These are phyloP conservation scores for Begonia loranthoides DNA, from an alignment of 306 rosid genomes.

Conservation along the genomic window DNA sequence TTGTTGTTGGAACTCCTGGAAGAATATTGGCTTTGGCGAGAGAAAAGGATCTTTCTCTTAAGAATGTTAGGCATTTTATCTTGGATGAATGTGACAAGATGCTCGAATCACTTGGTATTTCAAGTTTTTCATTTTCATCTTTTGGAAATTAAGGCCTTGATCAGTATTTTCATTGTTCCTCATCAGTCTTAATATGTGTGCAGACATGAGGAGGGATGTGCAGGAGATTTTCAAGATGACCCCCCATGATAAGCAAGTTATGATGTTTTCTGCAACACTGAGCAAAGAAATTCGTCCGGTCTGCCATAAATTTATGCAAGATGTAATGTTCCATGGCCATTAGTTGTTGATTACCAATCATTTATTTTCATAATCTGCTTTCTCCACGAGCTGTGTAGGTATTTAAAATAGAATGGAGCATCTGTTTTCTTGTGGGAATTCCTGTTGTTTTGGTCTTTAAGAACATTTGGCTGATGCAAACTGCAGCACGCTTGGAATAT, in stretches of 20 bases:
- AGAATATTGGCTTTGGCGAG: conserved; percentile 74
- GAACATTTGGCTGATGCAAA: too few species aligned
- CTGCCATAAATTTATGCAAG: conserved; percentile 99
- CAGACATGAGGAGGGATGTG: conserved; percentile 98
- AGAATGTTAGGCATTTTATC: conserved; percentile 91
- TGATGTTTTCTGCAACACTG: conserved; percentile 99
- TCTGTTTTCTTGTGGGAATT: background rate
- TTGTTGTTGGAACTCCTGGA: conserved; percentile 99
- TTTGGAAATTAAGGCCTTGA: too few species aligned
- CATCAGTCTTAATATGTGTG: conserved; percentile 6
- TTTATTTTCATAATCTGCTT: conserved; percentile 41
- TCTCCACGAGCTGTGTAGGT: conserved; percentile 37
- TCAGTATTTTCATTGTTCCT: background rate
- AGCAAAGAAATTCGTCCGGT: conserved; percentile 99
- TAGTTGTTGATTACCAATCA: conserved; percentile 34
- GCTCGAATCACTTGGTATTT: conserved; percentile 92
- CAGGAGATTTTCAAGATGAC: conserved; percentile 98
- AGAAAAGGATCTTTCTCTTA: conserved; percentile 82
- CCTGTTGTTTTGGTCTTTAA: background rate
- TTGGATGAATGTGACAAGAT: conserved; percentile 96
- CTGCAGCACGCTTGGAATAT: too few species aligned
- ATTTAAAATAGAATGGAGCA: conserved; percentile 1
- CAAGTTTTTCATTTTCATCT: background rate
- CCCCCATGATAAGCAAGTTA: conserved; percentile 97
- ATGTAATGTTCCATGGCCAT: conserved; percentile 94